A percentile compares a stretch with the other conserved stretches of the same genome.
Conservation (phyloP, 345 rosid genomes). For the Salix suchowensis region DNA sequence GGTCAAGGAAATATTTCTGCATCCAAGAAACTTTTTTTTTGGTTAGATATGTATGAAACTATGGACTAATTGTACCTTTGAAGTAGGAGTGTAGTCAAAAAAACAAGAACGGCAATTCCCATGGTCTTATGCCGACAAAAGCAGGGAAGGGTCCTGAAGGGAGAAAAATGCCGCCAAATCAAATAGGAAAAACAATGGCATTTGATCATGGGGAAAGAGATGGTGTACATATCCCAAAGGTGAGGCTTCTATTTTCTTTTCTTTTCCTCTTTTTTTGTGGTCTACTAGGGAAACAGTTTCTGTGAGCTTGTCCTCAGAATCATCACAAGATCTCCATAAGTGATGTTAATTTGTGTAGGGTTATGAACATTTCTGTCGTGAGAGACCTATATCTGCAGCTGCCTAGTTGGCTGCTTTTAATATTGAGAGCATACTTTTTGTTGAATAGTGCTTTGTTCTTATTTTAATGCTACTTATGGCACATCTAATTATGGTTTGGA, state of each 20-base stretch:
- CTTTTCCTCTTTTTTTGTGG: not conserved
- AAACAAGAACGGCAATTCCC: conserved; percentile 29
- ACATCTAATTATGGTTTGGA: conserved; percentile 17
- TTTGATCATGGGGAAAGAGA: conserved; percentile 28
- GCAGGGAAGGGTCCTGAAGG: conserved; percentile 33
- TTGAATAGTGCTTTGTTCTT: not conserved
- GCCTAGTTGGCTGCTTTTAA: conserved; percentile 6
- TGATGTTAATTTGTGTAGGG: not conserved
- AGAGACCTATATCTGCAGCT: not conserved
- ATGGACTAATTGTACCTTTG: conserved; percentile 12
- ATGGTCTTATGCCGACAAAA: conserved; percentile 22
- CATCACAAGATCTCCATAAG: not conserved
- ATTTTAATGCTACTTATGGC: conserved; percentile 8
- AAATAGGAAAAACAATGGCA: conserved; percentile 21
- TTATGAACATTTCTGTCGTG: not conserved
- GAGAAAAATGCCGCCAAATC: conserved; percentile 10
- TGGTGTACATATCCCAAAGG: conserved; percentile 22
- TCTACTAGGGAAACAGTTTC: not conserved
- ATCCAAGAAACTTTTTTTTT: not conserved
- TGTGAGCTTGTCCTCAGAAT: not conserved
- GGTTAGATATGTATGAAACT: not conserved
- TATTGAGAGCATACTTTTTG: not conserved
- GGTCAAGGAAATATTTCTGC: not conserved
- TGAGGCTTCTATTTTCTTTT: conserved; percentile 7
- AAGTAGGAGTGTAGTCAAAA: conserved; percentile 34